phyloP scores from a whole-genome alignment of 371 early-diverging fungal species.

The Mucor saturninus region DNA sequence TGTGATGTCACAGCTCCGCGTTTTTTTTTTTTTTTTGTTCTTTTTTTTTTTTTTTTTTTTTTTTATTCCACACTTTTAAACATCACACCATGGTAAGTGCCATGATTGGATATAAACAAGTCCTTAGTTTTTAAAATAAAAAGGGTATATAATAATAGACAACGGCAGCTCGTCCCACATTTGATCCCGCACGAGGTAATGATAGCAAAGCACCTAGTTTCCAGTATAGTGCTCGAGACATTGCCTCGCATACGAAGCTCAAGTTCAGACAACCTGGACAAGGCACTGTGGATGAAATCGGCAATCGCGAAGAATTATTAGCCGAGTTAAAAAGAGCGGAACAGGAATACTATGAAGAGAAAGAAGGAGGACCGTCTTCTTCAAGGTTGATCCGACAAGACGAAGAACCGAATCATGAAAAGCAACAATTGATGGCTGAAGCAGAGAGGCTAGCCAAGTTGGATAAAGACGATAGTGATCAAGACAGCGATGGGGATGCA shows the following conservation, averaged over 20 bases:
- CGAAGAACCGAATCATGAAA: slow-evolving; percentile 36
- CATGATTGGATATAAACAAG: no score
- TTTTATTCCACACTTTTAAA: neutral
- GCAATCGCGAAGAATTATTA: slow-evolving; percentile 65
- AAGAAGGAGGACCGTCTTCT: slow-evolving; percentile 32
- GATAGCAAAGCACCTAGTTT: slow-evolving; percentile 78
- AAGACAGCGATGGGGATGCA: slow-evolving; percentile 55
- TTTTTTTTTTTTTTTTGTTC: slow-evolving; percentile 1
- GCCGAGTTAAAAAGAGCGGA: slow-evolving; percentile 74
- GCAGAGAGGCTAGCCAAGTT: slow-evolving; percentile 52
- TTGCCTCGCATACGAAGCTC: slow-evolving; percentile 87
- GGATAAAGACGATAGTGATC: slow-evolving; percentile 73
- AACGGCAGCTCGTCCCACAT: slow-evolving; percentile 82
- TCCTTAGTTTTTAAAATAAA: no score
- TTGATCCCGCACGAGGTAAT: slow-evolving; percentile 83
- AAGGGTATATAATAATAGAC: slow-evolving; percentile 41
- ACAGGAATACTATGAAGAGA: slow-evolving; percentile 63
- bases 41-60: neutral
- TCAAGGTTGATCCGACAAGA: slow-evolving; percentile 29
- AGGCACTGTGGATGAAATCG: slow-evolving; percentile 72
- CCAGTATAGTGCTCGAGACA: slow-evolving; percentile 78
- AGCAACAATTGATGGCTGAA: slow-evolving; percentile 40
- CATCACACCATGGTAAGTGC: neutral
- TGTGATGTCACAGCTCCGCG: neutral
- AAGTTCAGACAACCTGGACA: slow-evolving; percentile 88